Base-by-base conservation (phyloP, 345 rosid species). In the Pugionium cornutum region DNA sequence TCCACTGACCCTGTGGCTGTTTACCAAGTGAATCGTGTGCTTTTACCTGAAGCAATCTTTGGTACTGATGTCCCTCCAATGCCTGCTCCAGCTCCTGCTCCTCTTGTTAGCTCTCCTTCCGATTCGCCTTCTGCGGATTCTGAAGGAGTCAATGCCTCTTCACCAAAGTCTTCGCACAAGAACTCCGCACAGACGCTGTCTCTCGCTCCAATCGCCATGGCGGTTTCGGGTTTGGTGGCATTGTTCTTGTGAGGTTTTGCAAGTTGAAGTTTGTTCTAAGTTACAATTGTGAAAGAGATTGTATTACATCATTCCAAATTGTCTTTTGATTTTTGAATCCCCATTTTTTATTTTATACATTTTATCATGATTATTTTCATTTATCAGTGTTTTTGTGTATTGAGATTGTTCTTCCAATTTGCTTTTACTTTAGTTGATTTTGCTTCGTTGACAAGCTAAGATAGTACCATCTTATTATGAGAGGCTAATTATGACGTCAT, bases 41-140 rank as follows among this genome's bases (percentile, higher is more conserved):
- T 90, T 42, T 81, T 89, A 46, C 97, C 99, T 0, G 89, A 83
- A 69, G 90, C 90, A 1, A 90, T 94, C 67, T 94, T 89, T 51
- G 97, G 99, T 26, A 85, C 92, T 1, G 86, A 94, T 67, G 86
- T 94, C 0, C 96, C 99, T 56, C 96, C 99, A 55, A 77, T 76
- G 55, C 81, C 97, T 5, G 95, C 95, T 37, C 97, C 97, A 4
- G 90, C 96, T 9, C 96, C 94, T 0, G 84, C 94, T 64, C 97
- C 97, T 51, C 86, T 69, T 9, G 62, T 75, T 6, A 78, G 79
- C 64, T 80, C 90, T 2, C 68, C 81, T 9, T 92, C 96, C 0
- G 99, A 92, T 72, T 29, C 90, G 2, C 97, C 97, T 6, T 45
- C 80, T 3, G 69, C 83, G 34, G 82, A 74, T 1, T 64, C 66